A percentile compares a stretch with the other conserved stretches of the same genome.
These are phyloP conservation scores for Phytopythium boreale DNA, from an alignment of 352 stramenopile species.

Conservation along the genomic window DNA sequence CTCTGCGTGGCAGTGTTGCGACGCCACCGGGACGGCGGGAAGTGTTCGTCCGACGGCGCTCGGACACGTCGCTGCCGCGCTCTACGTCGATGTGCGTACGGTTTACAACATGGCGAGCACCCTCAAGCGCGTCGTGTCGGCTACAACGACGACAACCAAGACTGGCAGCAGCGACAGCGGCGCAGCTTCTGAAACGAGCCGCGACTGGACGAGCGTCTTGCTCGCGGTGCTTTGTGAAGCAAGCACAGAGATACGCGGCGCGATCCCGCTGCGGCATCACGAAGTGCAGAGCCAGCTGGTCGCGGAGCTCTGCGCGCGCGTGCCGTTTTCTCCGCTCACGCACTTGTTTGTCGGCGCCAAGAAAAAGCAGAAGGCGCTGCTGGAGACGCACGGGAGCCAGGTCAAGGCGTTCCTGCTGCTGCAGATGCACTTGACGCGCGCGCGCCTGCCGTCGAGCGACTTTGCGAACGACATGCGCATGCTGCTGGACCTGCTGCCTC, in stretches of 20 bases:
- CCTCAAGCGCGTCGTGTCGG: conserved; percentile 17
- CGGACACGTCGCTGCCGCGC: conserved; percentile 92
- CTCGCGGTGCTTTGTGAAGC: conserved; percentile 61
- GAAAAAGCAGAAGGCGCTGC: conserved; percentile 53
- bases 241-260: conserved; percentile 92
- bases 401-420: conserved; percentile 90
- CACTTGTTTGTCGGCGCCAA: conserved; percentile 37
- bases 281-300: conserved; percentile 90
- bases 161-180: conserved; percentile 4
- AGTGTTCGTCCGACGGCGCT: conserved; percentile 77
- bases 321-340: conserved; percentile 58
- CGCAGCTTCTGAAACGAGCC: not conserved
- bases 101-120: conserved; percentile 64
- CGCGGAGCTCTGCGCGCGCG: conserved; percentile 45
- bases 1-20: conserved; percentile 84
- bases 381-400: conserved; percentile 76
- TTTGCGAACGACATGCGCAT: conserved; percentile 97
- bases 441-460: conserved; percentile 95
- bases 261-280: conserved; percentile 96
- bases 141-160: conserved; percentile 11
- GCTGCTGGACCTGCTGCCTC: conserved; percentile 95
- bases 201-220: conserved; percentile 22
- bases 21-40: conserved; percentile 4
- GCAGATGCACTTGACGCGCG: conserved; percentile 93
- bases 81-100: conserved; percentile 95